These are phyloP conservation scores for Inga oerstediana DNA, from an alignment of 306 rosid species.

Conservation along the genomic window DNA sequence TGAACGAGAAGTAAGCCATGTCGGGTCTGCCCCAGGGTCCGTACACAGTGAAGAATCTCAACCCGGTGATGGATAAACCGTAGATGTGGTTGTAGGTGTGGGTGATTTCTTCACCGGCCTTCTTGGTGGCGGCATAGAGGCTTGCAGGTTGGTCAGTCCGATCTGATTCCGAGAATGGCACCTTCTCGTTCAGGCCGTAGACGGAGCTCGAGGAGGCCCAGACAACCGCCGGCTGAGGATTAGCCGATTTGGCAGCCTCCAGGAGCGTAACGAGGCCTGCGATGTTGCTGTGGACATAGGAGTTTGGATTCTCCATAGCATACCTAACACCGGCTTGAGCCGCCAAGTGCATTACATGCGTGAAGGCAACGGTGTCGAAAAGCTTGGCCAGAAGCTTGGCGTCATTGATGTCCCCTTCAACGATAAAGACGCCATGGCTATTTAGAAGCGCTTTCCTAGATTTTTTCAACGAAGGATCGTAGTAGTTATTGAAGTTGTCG, in stretches of 20 bases:
- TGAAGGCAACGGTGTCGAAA: constrained; percentile 67
- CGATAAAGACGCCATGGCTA: constrained; percentile 59
- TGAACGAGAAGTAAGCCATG: constrained; percentile 76
- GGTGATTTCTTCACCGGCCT: constrained; percentile 78
- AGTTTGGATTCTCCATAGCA: constrained; percentile 69
- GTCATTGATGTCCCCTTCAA: constrained; percentile 74
- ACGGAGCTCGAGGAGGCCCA: constrained; percentile 83
- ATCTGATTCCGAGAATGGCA: constrained; percentile 72
- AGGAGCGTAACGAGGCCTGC: constrained; percentile 73
- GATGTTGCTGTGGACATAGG: constrained; percentile 69
- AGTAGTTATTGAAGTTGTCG: constrained; percentile 71
- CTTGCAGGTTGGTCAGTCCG: constrained; percentile 79
- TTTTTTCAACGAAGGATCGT: constrained; percentile 63
- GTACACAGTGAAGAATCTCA: constrained; percentile 73
- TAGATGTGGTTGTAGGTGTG: constrained; percentile 73
- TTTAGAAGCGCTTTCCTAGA: constrained; percentile 61
- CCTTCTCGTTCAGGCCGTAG: constrained; percentile 71
- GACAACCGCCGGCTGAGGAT: constrained; percentile 72
- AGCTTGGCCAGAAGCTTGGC: constrained; percentile 52
- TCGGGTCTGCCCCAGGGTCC: constrained; percentile 84
- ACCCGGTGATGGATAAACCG: constrained; percentile 68
- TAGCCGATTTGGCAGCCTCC: constrained; percentile 57
- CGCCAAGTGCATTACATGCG: constrained; percentile 79
- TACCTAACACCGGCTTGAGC: constrained; percentile 82
- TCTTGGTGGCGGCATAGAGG: constrained; percentile 71